Evolutionary conservation across 805 yeast genomes (phyloP).

Genomic region (Yarrowia osloensis): DNA sequence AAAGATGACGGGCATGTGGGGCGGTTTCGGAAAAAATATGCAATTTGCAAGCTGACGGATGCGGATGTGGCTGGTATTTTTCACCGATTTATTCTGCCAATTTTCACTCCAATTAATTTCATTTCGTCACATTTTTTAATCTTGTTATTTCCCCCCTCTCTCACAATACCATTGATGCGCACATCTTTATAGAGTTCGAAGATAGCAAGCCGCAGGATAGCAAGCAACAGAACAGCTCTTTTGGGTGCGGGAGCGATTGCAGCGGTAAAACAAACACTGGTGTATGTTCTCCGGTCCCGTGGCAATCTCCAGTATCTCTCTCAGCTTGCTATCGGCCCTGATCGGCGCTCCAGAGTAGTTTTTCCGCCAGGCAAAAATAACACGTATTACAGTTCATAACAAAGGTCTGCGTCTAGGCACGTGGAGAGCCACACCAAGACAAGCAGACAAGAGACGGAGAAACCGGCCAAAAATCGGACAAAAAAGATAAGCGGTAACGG

Average conservation of each 20-base stretch:
- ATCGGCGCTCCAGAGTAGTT: too few relatives aligned
- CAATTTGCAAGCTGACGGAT: too few relatives aligned
- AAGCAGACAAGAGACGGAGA: not conserved
- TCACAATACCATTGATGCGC: constrained; percentile 1
- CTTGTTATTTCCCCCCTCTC: too few relatives aligned
- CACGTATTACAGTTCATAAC: constrained; percentile 2
- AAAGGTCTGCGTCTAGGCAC: constrained; percentile 2
- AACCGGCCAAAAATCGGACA: not conserved
- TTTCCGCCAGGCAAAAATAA: too few relatives aligned
- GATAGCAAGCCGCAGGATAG: constrained; percentile 26
- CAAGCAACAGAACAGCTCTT: not conserved
- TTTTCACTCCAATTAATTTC: too few relatives aligned
- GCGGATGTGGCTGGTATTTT: too few relatives aligned
- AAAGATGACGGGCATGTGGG: too few relatives aligned
- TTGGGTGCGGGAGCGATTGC: not conserved
- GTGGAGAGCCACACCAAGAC: not conserved
- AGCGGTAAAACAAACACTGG: not conserved
- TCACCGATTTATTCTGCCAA: too few relatives aligned
- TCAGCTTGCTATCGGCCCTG: not conserved
- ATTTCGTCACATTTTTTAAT: too few relatives aligned
- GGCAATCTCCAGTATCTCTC: too few relatives aligned
- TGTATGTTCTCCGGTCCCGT: too few relatives aligned
- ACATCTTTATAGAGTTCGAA: not conserved
- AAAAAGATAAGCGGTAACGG: not conserved
- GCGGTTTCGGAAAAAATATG: too few relatives aligned